Base-by-base conservation (phyloP, 2,329 filamentous ascomycete species). In the Monilinia laxa region DNA sequence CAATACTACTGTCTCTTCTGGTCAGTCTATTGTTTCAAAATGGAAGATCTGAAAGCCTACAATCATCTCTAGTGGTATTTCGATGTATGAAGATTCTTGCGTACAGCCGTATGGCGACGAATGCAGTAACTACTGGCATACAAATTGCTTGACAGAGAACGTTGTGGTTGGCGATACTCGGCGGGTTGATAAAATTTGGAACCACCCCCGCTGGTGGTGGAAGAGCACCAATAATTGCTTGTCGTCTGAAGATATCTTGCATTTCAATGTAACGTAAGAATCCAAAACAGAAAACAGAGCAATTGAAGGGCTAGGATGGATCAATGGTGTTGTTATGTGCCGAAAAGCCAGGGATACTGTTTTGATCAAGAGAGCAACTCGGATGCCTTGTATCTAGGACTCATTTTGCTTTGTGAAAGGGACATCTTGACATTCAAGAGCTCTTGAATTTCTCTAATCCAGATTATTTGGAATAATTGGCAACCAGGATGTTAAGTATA, bases 101-200 rank as follows among this genome's bases (percentile, higher is more conserved):
- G 18, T 58, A 45, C 14, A 58, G 6, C 10, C 55, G 23, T 51
- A 62, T 11, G 23, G 6, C 4, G 28, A 62, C 58, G 16, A 62
- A 53, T 14, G 38, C 10, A 25, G 58, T 52, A 14, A 52, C 20
- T 3, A 62, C 18, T 10, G 58, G 58, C 23, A 62, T n/a, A 38
- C 42, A 62, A 51, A 62, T 25, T 23, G 25, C 25, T 23, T 62
- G 58, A 28, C 47, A 62, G 45, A 62, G 45, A 52, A 62, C 2
- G 28, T 62, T 52, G 20, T 53, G 52, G 31, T 23, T 62, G 28
- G 58, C 35, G n/a, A 62, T 62, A 25, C 45, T 62, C 2, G 45
- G 58, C 9, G 45, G 45, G 45, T 38, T 35, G 14, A 52, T 11
- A 10, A 52, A 62, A 62, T 62, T 52, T 10, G 35, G 58, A 62